Conservation (phyloP, 1,284 basidiomycete species). For the Xanthoconium separans region DNA sequence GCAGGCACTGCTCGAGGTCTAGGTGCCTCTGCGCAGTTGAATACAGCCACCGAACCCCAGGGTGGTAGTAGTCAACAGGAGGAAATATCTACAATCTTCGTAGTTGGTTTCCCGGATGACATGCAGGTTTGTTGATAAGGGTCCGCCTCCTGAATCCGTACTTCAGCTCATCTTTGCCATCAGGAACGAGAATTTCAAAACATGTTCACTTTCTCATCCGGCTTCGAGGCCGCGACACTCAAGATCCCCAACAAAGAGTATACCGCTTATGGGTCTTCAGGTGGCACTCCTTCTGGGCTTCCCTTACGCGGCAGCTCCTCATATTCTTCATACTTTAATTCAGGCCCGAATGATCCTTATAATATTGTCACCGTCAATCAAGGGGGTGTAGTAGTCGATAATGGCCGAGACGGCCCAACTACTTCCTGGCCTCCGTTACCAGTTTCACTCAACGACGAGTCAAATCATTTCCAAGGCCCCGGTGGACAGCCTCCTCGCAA, state of each 20-base stretch:
- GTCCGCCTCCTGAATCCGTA: background rate
- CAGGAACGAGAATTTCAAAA: slow-evolving; percentile 99
- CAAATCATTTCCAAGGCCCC: slow-evolving; percentile 35
- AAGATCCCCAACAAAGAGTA: slow-evolving; percentile 93
- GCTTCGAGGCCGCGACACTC: slow-evolving; percentile 96
- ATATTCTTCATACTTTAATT: slow-evolving; percentile 37
- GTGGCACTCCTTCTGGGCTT: slow-evolving; percentile 37
- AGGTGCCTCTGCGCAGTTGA: slow-evolving; percentile 27
- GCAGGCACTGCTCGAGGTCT: slow-evolving; percentile 29
- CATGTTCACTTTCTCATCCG: slow-evolving; percentile 96
- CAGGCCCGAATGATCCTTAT: slow-evolving; percentile 71
- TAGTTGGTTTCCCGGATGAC: slow-evolving; percentile 98
- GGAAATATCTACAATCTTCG: slow-evolving; percentile 97
- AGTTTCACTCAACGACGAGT: slow-evolving; percentile 37
- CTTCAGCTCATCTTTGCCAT: slow-evolving; percentile 18
- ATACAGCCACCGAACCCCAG: slow-evolving; percentile 19
- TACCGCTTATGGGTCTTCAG: slow-evolving; percentile 58
- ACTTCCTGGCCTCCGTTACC: slow-evolving; percentile 62
- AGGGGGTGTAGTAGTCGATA: slow-evolving; percentile 72
- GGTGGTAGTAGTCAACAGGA: slow-evolving; percentile 50
- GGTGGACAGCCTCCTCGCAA: slow-evolving; percentile 66
- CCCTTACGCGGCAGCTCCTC: slow-evolving; percentile 33
- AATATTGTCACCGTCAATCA: slow-evolving; percentile 77
- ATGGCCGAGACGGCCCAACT: slow-evolving; percentile 64
- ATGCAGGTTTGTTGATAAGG: slow-evolving; percentile 75